Evolutionary conservation across 2,329 filamentous ascomycete genomes (phyloP), one percentile per base, ranked within the genome.

Genomic region (Colletotrichum eleusines): DNA sequence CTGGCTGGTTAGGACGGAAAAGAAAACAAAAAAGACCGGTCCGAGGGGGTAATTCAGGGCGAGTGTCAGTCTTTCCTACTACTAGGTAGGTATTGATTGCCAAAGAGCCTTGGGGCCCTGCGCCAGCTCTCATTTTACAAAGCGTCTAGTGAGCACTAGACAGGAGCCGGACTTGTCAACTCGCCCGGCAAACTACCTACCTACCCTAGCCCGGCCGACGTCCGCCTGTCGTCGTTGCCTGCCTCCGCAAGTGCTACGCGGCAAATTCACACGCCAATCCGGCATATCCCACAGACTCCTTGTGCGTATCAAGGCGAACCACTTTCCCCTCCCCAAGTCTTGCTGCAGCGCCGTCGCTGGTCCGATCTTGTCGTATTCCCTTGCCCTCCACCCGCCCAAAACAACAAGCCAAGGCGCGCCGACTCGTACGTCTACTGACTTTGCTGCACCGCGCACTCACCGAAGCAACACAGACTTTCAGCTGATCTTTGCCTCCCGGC

Each of bases 381-480:
- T 60, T 26, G 40, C 57, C 28, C 7, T 9, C 40, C 40, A 16
- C 40, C 40, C 57, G 20, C 33, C 38, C 55, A 28, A 38, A 44
- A 60, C 28, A 46, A 23, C 42, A 48, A 5, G 28, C 16, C 58
- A 18, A 60, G 42, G 26, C 28, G 28, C 3, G 31, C 57, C 14
- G 42, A n/a, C 40, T n/a, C 31, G 18, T 42, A 8, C 40, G 16
- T 42, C 9, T 14, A 9, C 18, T 35, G 31, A 9, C 18, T 35
- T 20, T 35, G 31, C 6, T 28, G 18, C 46, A 53, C 60, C 16
- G 31, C 63, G 14, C 53, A 28, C 31, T 51, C 23, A 48, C 44
- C 46, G 31, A 59, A 33, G 54, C 48, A 50, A 46, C 63, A 50
- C 67, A 66, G 62, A 60, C 54, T 51, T 63, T 60, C 44, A 69